Conservation (phyloP, 78 protist species). For the Trichosphaerium sp. region DNA sequence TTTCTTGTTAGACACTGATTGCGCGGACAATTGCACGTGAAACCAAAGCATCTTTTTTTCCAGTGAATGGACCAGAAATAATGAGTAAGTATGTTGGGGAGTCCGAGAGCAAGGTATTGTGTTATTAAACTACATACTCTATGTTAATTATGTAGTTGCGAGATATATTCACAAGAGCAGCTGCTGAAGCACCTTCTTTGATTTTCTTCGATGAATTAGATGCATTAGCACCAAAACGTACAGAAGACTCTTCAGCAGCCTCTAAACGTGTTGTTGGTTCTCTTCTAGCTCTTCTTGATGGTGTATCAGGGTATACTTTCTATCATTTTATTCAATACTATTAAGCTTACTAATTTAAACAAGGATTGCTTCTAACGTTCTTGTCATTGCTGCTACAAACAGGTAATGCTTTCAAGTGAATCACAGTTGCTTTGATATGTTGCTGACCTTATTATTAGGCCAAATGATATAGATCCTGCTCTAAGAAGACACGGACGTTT, state of each 20-base stretch:
- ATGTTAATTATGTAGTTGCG: slow-evolving; percentile 3
- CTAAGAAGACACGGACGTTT: slow-evolving; percentile 89
- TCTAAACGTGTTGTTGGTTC: slow-evolving; percentile 72
- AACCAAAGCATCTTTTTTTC: slow-evolving; percentile 16
- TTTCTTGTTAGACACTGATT: slow-evolving; percentile 23
- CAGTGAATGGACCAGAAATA: slow-evolving; percentile 69
- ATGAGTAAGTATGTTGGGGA: slow-evolving; percentile 42
- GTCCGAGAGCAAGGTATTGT: slow-evolving; percentile 1
- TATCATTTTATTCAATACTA: background rate
- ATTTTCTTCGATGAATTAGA: slow-evolving; percentile 94
- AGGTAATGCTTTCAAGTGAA: no score
- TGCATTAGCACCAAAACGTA: slow-evolving; percentile 54
- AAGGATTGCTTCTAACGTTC: slow-evolving; percentile 8
- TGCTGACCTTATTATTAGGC: slow-evolving; percentile 20
- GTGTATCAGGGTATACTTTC: slow-evolving; percentile 15
- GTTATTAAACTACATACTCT: background rate
- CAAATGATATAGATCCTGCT: slow-evolving; percentile 58
- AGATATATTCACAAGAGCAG: slow-evolving; percentile 51
- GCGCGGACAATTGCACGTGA: slow-evolving; percentile 27
- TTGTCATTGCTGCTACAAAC: slow-evolving; percentile 96
- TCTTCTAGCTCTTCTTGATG: slow-evolving; percentile 89
- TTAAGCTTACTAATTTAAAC: background rate
- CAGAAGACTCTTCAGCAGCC: slow-evolving; percentile 8
- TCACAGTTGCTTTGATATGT: no score
- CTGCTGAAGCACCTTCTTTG: slow-evolving; percentile 56